These are phyloP conservation scores for Alnus glutinosa DNA, from an alignment of 306 rosid genomes.

Conservation along the genomic window DNA sequence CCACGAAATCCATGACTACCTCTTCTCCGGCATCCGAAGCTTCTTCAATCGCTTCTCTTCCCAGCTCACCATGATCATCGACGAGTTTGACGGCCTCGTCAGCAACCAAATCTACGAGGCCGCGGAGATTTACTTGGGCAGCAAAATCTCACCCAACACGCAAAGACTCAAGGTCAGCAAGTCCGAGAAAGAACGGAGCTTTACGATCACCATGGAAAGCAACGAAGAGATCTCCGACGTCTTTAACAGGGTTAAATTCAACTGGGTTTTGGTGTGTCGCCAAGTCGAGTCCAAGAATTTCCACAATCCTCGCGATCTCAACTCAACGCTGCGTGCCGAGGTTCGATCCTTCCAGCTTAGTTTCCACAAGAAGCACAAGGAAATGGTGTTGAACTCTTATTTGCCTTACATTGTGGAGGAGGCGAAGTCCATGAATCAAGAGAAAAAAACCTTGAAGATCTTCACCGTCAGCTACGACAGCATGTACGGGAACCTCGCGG, in stretches of 20 bases:
- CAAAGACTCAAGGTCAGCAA: constrained; percentile 48
- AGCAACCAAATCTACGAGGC: constrained; percentile 64
- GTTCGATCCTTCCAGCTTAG: constrained; percentile 50
- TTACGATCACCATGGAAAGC: constrained; percentile 48
- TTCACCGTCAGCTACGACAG: constrained; percentile 38
- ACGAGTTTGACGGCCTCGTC: constrained; percentile 64
- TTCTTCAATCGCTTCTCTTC: constrained; percentile 45
- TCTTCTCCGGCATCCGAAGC: constrained; percentile 27
- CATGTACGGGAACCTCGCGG: constrained; percentile 32
- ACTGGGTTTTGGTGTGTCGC: constrained; percentile 47
- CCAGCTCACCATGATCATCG: constrained; percentile 56
- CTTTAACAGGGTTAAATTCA: constrained; percentile 50
- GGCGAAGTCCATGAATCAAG: constrained; percentile 48
- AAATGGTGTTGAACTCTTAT: constrained; percentile 45
- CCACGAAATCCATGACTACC: constrained; percentile 31
- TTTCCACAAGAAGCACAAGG: constrained; percentile 61
- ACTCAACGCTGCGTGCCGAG: constrained; percentile 47
- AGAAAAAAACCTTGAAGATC: constrained; percentile 49
- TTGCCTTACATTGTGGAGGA: constrained; percentile 48
- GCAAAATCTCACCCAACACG: constrained; percentile 50
- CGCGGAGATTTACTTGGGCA: constrained; percentile 54
- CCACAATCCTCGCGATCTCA: constrained; percentile 34
- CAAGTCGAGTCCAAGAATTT: constrained; percentile 19
- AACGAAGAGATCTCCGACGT: constrained; percentile 40
- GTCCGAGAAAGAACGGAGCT: constrained; percentile 37